Percentiles rank a stretch among this genome's conserved stretches.
Evolutionary conservation across 1,139 yeast species (phyloP).

Genomic region (Debaryomycetaceae sp.): DNA sequence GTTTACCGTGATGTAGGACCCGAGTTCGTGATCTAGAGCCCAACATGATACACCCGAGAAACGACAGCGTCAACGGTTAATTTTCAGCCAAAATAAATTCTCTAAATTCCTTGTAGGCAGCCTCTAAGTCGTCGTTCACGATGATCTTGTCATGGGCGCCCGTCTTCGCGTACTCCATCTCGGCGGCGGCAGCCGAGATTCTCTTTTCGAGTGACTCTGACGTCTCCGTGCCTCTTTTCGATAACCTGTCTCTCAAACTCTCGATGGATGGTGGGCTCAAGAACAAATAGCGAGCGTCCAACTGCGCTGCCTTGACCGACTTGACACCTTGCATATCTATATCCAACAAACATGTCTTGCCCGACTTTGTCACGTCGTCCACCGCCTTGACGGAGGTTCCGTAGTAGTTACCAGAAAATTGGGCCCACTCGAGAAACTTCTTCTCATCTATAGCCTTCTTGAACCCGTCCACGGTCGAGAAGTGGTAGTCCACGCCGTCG

Average conservation of each 20-base stretch:
- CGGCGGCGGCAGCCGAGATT: constrained; percentile 80
- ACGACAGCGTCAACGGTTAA: background rate
- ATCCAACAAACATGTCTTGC: constrained; percentile 82
- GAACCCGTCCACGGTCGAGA: constrained; percentile 75
- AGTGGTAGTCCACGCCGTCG: constrained; percentile 87
- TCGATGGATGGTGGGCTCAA: constrained; percentile 92
- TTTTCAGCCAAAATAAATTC: constrained; percentile 56
- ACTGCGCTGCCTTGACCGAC: constrained; percentile 75
- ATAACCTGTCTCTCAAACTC: constrained; percentile 66
- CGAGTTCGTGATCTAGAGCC: background rate
- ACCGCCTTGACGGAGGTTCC: constrained; percentile 91
- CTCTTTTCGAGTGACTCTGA: constrained; percentile 79
- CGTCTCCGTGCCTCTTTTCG: constrained; percentile 92
- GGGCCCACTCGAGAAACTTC: constrained; percentile 96
- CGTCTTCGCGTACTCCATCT: constrained; percentile 80
- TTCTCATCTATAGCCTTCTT: constrained; percentile 65
- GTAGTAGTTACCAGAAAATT: constrained; percentile 94
- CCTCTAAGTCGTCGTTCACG: constrained; percentile 88
- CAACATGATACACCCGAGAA: background rate
- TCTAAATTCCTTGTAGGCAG: constrained; percentile 78
- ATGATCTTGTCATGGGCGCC: constrained; percentile 90
- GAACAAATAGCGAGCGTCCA: constrained; percentile 83
- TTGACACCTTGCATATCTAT: constrained; percentile 99
- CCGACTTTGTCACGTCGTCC: constrained; percentile 60
- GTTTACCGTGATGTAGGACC: background rate